Evolutionary conservation across 208 protist species (phyloP).

Genomic region (Crithidia fasciculata): DNA sequence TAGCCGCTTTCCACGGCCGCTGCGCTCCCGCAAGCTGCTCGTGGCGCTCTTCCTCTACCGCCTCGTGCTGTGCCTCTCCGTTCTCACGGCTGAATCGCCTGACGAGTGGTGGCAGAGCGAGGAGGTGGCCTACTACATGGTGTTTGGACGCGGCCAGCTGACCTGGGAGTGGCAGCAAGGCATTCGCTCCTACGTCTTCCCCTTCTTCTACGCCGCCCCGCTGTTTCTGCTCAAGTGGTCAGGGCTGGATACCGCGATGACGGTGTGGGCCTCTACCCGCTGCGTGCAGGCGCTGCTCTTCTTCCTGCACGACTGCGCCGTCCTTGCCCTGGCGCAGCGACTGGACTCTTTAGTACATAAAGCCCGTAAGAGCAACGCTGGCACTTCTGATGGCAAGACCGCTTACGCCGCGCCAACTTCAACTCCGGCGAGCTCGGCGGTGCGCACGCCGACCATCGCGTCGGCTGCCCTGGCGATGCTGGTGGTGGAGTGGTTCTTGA

Average conservation of each 20-base stretch:
- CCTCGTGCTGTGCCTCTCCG: constrained; percentile 48
- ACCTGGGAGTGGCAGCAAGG: constrained; percentile 85
- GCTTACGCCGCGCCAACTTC: neutral
- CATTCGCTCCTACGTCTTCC: constrained; percentile 81
- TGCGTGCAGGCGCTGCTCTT: constrained; percentile 56
- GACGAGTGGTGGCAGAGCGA: constrained; percentile 92
- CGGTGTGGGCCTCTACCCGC: constrained; percentile 51
- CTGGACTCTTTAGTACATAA: constrained; percentile 29
- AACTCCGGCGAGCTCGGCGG: neutral
- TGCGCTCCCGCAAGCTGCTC: constrained; percentile 25
- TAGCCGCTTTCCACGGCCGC: constrained; percentile 23
- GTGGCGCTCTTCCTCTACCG: constrained; percentile 52
- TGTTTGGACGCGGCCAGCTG: constrained; percentile 76
- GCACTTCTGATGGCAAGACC: neutral
- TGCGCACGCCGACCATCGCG: constrained; percentile 13
- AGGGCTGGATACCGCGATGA: constrained; percentile 53
- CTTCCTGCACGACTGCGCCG: constrained; percentile 51
- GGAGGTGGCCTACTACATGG: constrained; percentile 84
- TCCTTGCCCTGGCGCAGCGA: constrained; percentile 31
- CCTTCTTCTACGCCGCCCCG: constrained; percentile 55
- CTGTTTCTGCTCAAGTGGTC: constrained; percentile 62
- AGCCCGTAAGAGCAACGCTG: neutral
- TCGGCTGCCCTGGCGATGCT: constrained; percentile 29
- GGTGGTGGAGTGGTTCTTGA: constrained; percentile 68
- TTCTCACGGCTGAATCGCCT: constrained; percentile 63